phyloP scores from a whole-genome alignment of 2,329 filamentous ascomycete genomes.

The Colletotrichum sp. region DNA sequence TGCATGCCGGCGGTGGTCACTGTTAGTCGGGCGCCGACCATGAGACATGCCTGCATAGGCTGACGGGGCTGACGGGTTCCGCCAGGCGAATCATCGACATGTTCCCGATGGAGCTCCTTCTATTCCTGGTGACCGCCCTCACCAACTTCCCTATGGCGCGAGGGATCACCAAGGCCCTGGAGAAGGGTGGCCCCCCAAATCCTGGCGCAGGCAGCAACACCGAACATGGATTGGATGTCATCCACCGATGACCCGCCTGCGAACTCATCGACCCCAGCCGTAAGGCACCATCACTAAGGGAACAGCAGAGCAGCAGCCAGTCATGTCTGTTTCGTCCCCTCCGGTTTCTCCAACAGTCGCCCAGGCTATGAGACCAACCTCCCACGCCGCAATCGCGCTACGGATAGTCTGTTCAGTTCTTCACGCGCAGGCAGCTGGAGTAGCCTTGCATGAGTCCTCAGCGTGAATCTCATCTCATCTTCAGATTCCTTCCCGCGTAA shows the following conservation, averaged over 20 bases:
- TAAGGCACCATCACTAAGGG: slow-evolving; percentile 10
- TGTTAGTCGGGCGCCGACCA: background rate
- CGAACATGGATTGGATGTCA: slow-evolving; percentile 18
- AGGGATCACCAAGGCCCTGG: slow-evolving; percentile 4
- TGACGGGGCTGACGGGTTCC: background rate
- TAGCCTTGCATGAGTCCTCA: slow-evolving; percentile 14
- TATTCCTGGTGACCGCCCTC: slow-evolving; percentile 7
- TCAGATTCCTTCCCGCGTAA: background rate
- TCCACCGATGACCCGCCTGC: slow-evolving; percentile 1
- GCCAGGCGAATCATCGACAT: background rate
- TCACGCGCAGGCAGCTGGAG: slow-evolving; percentile 5
- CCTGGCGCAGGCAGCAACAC: slow-evolving; percentile 14
- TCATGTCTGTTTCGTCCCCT: background rate
- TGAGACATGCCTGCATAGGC: slow-evolving; percentile 5
- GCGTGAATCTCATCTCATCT: slow-evolving; percentile 18
- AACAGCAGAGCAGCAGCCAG: background rate
- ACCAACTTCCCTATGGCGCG: background rate
- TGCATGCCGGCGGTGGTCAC: background rate
- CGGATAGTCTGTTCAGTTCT: slow-evolving; percentile 1
- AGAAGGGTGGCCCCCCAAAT: background rate
- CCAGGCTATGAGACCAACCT: background rate
- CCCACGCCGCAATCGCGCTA: background rate
- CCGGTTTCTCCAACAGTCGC: background rate
- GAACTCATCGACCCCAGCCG: background rate
- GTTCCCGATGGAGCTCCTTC: background rate